phyloP scores from a whole-genome alignment of 106 monocot species.

The Allium cepa region DNA sequence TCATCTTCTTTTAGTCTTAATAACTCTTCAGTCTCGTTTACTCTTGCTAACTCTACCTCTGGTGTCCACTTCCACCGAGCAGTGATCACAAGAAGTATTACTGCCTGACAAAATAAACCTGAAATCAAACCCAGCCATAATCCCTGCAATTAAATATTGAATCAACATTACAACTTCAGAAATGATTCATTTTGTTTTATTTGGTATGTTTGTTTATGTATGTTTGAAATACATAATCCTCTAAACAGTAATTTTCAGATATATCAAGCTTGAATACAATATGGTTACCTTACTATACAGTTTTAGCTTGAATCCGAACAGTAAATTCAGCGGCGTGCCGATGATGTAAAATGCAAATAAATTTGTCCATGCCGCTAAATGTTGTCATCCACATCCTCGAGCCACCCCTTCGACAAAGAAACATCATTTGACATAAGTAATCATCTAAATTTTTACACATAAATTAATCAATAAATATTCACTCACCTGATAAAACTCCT shows the following conservation, averaged over 20 bases:
- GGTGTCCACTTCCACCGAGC: slow-evolving; percentile 46
- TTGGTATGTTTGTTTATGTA: too few relatives aligned
- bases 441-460: background rate
- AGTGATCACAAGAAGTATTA: slow-evolving; percentile 57
- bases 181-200: too few relatives aligned
- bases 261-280: too few relatives aligned
- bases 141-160: slow-evolving; percentile 27
- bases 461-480: background rate
- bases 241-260: too few relatives aligned
- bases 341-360: slow-evolving; percentile 55
- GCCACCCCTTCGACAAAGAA: slow-evolving; percentile 43
- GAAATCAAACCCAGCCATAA: slow-evolving; percentile 83
- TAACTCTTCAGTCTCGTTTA: too few relatives aligned
- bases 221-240: too few relatives aligned
- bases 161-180: too few relatives aligned
- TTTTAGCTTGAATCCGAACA: slow-evolving; percentile 45
- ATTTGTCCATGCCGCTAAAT: slow-evolving; percentile 81
- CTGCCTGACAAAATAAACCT: slow-evolving; percentile 56
- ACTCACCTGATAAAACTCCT: slow-evolving; percentile 68
- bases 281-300: slow-evolving; percentile 36
- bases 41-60: too few relatives aligned
- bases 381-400: slow-evolving; percentile 88
- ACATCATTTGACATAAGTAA: background rate
- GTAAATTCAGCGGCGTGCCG: slow-evolving; percentile 50
- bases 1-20: too few relatives aligned